Evolutionary conservation across 106 monocot genomes (phyloP).

Genomic region (Iris macrosiphon): DNA sequence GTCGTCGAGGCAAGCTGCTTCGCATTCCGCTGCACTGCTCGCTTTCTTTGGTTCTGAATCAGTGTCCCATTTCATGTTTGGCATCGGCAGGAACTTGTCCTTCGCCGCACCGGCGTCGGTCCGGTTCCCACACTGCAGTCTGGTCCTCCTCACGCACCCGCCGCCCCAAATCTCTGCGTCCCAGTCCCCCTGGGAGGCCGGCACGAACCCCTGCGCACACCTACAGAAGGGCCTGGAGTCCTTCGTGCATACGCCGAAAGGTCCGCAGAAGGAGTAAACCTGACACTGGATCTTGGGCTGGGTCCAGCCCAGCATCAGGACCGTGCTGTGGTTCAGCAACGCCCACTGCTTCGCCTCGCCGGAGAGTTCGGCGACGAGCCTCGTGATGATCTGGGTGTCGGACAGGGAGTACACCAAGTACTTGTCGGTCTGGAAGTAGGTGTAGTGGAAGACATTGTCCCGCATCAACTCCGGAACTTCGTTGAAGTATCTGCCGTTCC

Average conservation of each 20-base stretch:
- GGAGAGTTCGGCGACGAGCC: slow-evolving; percentile 8
- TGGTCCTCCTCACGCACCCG: neutral
- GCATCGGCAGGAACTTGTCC: neutral
- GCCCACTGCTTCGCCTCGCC: slow-evolving; percentile 11
- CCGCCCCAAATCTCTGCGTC: too few relatives aligned
- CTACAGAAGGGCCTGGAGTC: too few relatives aligned
- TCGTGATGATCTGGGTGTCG: slow-evolving; percentile 1
- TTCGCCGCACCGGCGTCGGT: neutral
- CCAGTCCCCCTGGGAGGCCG: too few relatives aligned
- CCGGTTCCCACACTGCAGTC: neutral
- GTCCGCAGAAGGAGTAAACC: slow-evolving; percentile 22
- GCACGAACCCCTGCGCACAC: too few relatives aligned
- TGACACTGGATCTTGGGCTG: slow-evolving; percentile 14
- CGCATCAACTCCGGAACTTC: slow-evolving; percentile 8
- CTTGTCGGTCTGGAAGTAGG: slow-evolving; percentile 3
- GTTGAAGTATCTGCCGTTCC: slow-evolving; percentile 39
- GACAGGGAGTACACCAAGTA: slow-evolving; percentile 4
- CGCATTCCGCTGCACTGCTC: neutral
- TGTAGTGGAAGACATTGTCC: slow-evolving; percentile 7
- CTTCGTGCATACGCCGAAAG: slow-evolving; percentile 12
- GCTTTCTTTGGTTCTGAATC: neutral
- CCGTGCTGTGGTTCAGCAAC: slow-evolving; percentile 1
- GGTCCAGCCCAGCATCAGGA: slow-evolving; percentile 12
- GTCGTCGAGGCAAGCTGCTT: neutral
- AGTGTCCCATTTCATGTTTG: neutral